Conservation (phyloP, 768 basidiomycete genomes). For the Podaxis mareebaensis region DNA sequence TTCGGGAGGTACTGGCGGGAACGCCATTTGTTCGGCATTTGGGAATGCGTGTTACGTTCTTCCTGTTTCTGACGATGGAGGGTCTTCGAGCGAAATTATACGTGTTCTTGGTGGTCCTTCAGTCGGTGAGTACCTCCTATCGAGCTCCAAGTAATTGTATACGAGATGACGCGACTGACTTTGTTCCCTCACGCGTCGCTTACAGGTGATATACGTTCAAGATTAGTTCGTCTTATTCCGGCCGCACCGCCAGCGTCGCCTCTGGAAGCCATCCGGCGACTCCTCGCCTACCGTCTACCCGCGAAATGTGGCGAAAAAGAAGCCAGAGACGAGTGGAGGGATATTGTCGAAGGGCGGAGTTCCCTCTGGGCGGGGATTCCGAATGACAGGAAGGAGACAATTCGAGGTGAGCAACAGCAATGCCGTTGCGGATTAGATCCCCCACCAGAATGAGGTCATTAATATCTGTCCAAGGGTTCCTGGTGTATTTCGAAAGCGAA, state of each 20-base stretch:
- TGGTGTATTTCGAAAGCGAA: conserved; percentile 91
- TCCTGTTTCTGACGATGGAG: conserved; percentile 95
- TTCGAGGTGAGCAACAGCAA: conserved; percentile 62
- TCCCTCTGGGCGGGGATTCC: conserved; percentile 84
- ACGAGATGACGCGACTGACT: background rate
- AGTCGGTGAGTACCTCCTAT: conserved; percentile 50
- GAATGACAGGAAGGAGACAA: conserved; percentile 86
- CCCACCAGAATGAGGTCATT: background rate
- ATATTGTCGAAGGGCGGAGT: conserved; percentile 88
- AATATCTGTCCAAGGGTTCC: conserved; percentile 58
- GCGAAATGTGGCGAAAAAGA: conserved; percentile 64
- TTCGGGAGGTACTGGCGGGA: conserved; percentile 94
- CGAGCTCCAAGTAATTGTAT: background rate
- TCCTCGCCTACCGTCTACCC: conserved; percentile 83
- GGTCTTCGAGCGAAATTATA: conserved; percentile 93
- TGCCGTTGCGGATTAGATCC: background rate
- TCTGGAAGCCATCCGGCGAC: conserved; percentile 68
- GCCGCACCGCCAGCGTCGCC: conserved; percentile 56
- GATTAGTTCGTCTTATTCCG: conserved; percentile 87
- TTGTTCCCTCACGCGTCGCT: background rate
- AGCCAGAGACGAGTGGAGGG: conserved; percentile 88
- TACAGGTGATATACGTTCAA: conserved; percentile 84
- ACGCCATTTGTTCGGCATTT: conserved; percentile 88
- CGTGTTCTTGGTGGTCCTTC: conserved; percentile 88
- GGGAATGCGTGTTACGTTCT: conserved; percentile 77